These are phyloP conservation scores for Fonsecaea nubica DNA, from an alignment of 2,329 filamentous ascomycete species.

Conservation along the genomic window DNA sequence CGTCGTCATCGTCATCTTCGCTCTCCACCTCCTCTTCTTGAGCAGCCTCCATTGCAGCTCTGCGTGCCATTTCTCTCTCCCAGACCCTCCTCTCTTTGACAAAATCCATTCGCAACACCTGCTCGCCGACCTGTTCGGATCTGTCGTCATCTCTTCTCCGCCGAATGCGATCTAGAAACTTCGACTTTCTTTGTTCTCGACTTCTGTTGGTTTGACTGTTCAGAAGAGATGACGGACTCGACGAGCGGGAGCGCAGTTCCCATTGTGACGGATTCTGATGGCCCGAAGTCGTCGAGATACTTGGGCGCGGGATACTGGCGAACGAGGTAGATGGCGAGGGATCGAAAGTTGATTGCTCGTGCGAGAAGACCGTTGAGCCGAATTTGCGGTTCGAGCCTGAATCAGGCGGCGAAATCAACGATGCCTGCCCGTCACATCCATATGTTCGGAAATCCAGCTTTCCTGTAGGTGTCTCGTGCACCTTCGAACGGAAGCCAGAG, in stretches of 20 bases:
- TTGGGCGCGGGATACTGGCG: conserved; percentile 11
- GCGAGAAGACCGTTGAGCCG: not conserved
- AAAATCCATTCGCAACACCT: conserved; percentile 52
- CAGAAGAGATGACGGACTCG: conserved; percentile 27
- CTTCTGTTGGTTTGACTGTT: conserved; percentile 24
- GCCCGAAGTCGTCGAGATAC: conserved; percentile 33
- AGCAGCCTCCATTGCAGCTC: conserved; percentile 24
- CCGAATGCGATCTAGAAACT: conserved; percentile 52
- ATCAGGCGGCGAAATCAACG: conserved; percentile 26
- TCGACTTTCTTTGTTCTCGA: conserved; percentile 46
- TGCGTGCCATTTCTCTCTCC: conserved; percentile 43
- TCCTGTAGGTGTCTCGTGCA: conserved; percentile 16
- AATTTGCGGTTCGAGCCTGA: conserved; percentile 10
- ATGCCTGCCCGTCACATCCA: not conserved
- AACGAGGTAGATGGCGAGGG: conserved; percentile 13
- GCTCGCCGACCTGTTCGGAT: conserved; percentile 51
- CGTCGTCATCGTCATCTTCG: conserved; percentile 36
- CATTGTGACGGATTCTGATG: conserved; percentile 36
- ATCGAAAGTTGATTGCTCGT: not conserved
- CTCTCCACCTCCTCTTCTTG: conserved; percentile 30
- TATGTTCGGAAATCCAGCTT: conserved; percentile 11
- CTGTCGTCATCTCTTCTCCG: conserved; percentile 46
- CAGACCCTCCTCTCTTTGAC: conserved; percentile 48
- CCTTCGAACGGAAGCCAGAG: not conserved
- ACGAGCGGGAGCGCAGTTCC: conserved; percentile 30